Conservation (phyloP, 805 yeast genomes). For the Metschnikowia colocasiae region DNA sequence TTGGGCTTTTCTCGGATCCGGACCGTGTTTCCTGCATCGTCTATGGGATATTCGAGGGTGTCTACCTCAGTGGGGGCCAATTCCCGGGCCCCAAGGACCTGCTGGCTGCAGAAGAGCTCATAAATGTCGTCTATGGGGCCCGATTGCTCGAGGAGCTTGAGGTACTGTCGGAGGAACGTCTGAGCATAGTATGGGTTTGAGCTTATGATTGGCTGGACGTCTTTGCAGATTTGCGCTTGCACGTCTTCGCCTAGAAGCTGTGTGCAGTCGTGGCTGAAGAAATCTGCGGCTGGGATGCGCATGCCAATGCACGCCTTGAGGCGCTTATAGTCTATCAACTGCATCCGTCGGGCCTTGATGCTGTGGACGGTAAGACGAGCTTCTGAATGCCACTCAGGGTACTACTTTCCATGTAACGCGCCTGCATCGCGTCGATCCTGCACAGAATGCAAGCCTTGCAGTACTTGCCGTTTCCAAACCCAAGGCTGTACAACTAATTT, state of each 20-base stretch:
- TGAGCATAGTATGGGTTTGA: slow-evolving; percentile 53
- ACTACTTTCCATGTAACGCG: too few relatives aligned
- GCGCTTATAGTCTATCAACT: neutral
- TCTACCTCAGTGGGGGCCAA: slow-evolving; percentile 38
- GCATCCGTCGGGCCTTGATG: too few relatives aligned
- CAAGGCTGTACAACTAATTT: too few relatives aligned
- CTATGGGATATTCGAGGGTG: slow-evolving; percentile 28
- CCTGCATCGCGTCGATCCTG: too few relatives aligned
- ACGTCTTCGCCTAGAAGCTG: slow-evolving; percentile 13
- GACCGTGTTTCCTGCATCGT: slow-evolving; percentile 17
- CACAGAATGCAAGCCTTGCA: too few relatives aligned
- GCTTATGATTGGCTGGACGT: slow-evolving; percentile 20
- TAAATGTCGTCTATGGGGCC: slow-evolving; percentile 40
- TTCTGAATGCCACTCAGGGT: too few relatives aligned
- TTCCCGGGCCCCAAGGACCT: slow-evolving; percentile 30
- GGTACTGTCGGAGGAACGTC: slow-evolving; percentile 40
- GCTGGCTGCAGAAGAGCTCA: slow-evolving; percentile 33
- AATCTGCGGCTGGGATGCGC: slow-evolving; percentile 21
- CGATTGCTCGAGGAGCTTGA: slow-evolving; percentile 31
- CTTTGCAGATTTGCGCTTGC: slow-evolving; percentile 21
- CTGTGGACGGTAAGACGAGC: too few relatives aligned
- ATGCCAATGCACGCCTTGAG: slow-evolving; percentile 16
- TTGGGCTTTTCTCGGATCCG: slow-evolving; percentile 58
- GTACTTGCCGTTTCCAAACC: too few relatives aligned
- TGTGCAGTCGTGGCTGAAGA: slow-evolving; percentile 12